Evolutionary conservation across 176 grass and related monocot species (phyloP), one percentile per base, ranked within the genome.

Genomic region (maize (Zea mays)): DNA sequence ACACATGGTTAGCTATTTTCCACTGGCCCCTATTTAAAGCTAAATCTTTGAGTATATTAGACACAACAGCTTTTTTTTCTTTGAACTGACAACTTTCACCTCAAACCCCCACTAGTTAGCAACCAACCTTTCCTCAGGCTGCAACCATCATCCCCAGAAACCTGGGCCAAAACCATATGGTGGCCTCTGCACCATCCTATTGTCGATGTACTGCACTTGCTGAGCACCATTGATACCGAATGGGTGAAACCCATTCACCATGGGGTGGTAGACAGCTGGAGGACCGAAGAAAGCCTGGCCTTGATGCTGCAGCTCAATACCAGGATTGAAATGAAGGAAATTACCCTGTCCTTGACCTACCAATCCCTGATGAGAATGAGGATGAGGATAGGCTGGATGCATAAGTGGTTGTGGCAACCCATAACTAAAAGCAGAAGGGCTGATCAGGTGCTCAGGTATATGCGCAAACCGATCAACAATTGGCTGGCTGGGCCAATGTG

Each of bases 261-360:
- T 46, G 0, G 76, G 73, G 46, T 73, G 65, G 4, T 73, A 79
- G 51, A 9, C 38, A 7, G 27, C 19, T 65, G 46, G 41, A 73
- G 72, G 82, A 64, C 6, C 39, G 8, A 85, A 69, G 54, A 82
- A 67, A 79, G 36, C 69, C 46, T 56, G 77, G 40, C 46, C 68
- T 42, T 78, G 82, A 59, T 79, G 77, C 59, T 68, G 81, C 60
- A 54, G 72, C 48, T 69, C 77, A 57, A 77, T 45, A 51, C 77
- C 62, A 21, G 56, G 70, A 74, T 87, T 68, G 3, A 69, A 8
- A 42, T 60, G 62, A 41, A 79, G 69, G 37, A 64, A 74, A 84
- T 62, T 39, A 9, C 38, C 81, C 10, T 76, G 81, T 58, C 35
- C 78, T 50, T 69, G 89, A 62, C 79, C 34, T 38, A 59, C 1